Percentiles rank a stretch among this genome's conserved stretches.
Evolutionary conservation across 257 asterid genomes (phyloP).

Genomic region (Lycium ferocissimum): DNA sequence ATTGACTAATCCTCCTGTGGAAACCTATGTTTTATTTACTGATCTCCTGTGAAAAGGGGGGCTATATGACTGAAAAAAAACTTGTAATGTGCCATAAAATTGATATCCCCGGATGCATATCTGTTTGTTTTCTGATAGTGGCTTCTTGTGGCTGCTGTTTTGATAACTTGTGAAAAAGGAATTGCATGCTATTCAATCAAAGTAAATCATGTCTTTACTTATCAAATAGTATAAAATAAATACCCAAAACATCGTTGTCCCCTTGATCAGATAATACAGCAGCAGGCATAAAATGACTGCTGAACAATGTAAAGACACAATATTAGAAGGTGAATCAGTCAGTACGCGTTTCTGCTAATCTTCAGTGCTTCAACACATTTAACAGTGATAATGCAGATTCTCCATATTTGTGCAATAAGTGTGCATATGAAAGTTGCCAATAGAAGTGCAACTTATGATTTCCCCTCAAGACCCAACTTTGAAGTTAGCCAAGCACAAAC

Average conservation of each 20-base stretch:
- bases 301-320: background rate
- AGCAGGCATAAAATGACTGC: conserved; percentile 1
- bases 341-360: background rate
- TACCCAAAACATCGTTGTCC: background rate
- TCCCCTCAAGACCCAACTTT: conserved; percentile 70
- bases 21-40: too few relatives aligned
- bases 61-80: background rate
- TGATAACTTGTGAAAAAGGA: background rate
- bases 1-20: too few relatives aligned
- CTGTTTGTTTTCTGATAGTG: background rate
- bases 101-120: background rate
- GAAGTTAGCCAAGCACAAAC: conserved; percentile 74
- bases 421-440: conserved; percentile 22
- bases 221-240: background rate
- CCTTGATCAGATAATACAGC: background rate
- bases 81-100: background rate
- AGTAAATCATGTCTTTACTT: background rate
- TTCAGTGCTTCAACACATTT: conserved; percentile 3
- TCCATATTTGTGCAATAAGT: conserved; percentile 4
- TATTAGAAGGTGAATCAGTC: conserved; percentile 18
- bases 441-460: conserved; percentile 32
- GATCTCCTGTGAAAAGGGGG: too few relatives aligned
- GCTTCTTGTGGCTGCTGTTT: background rate
- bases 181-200: conserved; percentile 1
- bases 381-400: conserved; percentile 22